phyloP scores from a whole-genome alignment of 257 asterid genomes.

The Lycium barbarum region DNA sequence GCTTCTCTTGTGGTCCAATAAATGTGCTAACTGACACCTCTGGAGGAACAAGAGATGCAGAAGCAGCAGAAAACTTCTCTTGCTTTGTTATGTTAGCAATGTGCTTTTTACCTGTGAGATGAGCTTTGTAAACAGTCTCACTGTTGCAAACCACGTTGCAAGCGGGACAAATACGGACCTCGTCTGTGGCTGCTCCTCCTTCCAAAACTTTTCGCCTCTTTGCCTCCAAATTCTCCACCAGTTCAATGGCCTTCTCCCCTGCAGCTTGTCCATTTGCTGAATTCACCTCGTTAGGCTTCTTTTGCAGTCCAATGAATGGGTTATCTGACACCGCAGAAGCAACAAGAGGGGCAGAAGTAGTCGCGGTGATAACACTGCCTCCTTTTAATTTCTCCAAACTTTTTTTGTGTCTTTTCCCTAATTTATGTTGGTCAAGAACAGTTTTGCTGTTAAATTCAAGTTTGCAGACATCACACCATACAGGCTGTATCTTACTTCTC shows the following conservation, averaged over 20 bases:
- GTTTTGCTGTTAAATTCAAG: constrained; percentile 61
- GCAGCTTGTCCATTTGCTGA: constrained; percentile 39
- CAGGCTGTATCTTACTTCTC: constrained; percentile 62
- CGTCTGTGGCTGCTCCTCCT: constrained; percentile 67
- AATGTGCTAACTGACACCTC: constrained; percentile 30
- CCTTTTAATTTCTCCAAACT: constrained; percentile 54
- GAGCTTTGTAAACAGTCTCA: constrained; percentile 54
- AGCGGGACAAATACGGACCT: constrained; percentile 53
- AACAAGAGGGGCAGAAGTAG: constrained; percentile 27
- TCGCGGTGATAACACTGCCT: constrained; percentile 21
- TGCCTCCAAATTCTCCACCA: constrained; percentile 58
- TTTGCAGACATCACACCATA: constrained; percentile 74
- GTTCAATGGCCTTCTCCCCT: constrained; percentile 48
- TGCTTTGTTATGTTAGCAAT: constrained; percentile 56
- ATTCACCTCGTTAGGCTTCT: constrained; percentile 47
- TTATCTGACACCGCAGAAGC: constrained; percentile 16
- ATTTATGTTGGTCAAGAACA: constrained; percentile 65
- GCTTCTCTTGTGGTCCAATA: constrained; percentile 63
- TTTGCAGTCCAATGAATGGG: constrained; percentile 57
- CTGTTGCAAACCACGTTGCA: constrained; percentile 89
- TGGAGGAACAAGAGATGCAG: constrained; percentile 30
- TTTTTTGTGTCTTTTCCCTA: constrained; percentile 72
- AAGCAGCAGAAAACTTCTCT: constrained; percentile 23
- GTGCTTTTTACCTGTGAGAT: constrained; percentile 77
- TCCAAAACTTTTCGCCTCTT: constrained; percentile 63